Conservation (phyloP, 768 basidiomycete genomes). For the Xanthoconium purpureum region DNA sequence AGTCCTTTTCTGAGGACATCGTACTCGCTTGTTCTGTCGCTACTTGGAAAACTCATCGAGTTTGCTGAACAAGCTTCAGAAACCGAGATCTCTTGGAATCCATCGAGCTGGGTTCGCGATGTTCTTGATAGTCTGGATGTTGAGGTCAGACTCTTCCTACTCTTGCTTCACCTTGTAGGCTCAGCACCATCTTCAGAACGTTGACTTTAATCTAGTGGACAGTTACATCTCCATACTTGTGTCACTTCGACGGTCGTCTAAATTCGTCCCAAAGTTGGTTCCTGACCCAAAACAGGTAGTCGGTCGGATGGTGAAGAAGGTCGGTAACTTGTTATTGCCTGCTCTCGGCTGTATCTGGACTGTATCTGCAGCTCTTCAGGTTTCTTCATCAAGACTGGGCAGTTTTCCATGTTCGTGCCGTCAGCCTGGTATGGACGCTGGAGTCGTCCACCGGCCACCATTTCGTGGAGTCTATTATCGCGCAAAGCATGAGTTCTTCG, state of each 20-base stretch:
- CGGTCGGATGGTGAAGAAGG: slow-evolving; percentile 55
- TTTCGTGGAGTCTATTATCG: slow-evolving; percentile 77
- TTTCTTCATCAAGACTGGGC: slow-evolving; percentile 68
- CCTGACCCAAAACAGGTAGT: slow-evolving; percentile 58
- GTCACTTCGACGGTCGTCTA: slow-evolving; percentile 48
- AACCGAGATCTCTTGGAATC: slow-evolving; percentile 52
- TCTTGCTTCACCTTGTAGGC: not conserved
- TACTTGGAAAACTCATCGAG: slow-evolving; percentile 50
- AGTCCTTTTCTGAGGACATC: slow-evolving; percentile 43
- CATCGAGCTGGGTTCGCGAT: slow-evolving; percentile 57
- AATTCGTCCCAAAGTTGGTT: slow-evolving; percentile 49
- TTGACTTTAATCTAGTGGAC: slow-evolving; percentile 69
- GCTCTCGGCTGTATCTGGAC: not conserved
- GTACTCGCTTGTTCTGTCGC: slow-evolving; percentile 47
- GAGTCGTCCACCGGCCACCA: slow-evolving; percentile 51
- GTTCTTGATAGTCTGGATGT: slow-evolving; percentile 54
- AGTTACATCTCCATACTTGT: slow-evolving; percentile 55
- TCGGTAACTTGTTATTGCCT: slow-evolving; percentile 19
- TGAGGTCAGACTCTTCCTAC: slow-evolving; percentile 40
- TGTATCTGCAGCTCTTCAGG: slow-evolving; percentile 52
- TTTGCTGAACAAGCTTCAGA: slow-evolving; percentile 37
- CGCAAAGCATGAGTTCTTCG: slow-evolving; percentile 62
- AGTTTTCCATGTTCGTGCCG: slow-evolving; percentile 77
- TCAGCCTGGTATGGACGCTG: slow-evolving; percentile 79
- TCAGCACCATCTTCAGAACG: slow-evolving; percentile 11